Evolutionary conservation across 305 asterid species (phyloP), one percentile per base, ranked within the genome.

Genomic region (Fraxinus platypoda): DNA sequence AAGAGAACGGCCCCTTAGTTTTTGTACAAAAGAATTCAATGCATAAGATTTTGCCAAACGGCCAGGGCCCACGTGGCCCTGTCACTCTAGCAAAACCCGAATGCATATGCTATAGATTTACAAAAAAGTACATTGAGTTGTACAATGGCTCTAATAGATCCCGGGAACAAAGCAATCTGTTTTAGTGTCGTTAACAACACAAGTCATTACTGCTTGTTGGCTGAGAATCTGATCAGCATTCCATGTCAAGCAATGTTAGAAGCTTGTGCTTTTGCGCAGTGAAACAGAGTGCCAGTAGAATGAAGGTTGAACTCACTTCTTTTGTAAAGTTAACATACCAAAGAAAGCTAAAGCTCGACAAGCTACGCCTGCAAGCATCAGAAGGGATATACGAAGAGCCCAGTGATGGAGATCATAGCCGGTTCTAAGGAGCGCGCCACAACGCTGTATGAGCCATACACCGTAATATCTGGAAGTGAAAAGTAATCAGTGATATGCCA

Each of bases 371-470:
- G 88, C 80, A 1, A 86, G 91, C 84, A 93, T 41, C 79, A 94
- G 97, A 72, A 89, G 89, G 34, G 89, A 87, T 87, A 95, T 85
- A 85, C 97, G 90, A 41, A 85, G 86, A 81, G 81, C 84, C 98
- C 97, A 92, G 21, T 90, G 85, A 57, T 87, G 90, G 75, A 95
- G 92, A 80, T 81, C 62, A 59, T 90, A 95, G 76, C 91, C 91
- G 1, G 88, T 87, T 82, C 11, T 85, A 8, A 81, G 81, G 46
- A 94, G 89, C 38, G 94, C 89, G 30, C 98, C 98, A 79, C 99
- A 95, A 85, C 98, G 88, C 82, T 94, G 93, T 84, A 95, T 91
- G 75, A 95, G 90, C 99, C 99, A 96, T 33, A 96, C 98, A 38
- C 98, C 98, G 7, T 90, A 81, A 74, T 95, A 95, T 80, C 99